These are phyloP conservation scores for Penicillium paxilli DNA, from an alignment of 495 filamentous ascomycete genomes.

Conservation along the genomic window DNA sequence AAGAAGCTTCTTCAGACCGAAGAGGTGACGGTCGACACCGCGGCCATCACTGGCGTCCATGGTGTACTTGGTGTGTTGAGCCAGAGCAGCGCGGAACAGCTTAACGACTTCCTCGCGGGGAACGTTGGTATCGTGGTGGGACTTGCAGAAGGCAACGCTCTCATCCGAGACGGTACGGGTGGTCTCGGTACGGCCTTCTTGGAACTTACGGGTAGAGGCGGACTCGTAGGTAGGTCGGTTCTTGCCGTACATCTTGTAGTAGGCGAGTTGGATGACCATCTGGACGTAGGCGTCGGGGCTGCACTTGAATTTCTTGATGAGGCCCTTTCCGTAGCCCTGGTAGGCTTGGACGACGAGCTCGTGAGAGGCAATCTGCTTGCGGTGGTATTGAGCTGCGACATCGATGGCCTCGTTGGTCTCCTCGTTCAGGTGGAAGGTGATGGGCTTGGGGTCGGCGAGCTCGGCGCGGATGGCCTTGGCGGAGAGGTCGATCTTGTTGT, in stretches of 20 bases:
- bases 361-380: slow-evolving; percentile 76
- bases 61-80: slow-evolving; percentile 88
- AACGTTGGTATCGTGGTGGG: slow-evolving; percentile 68
- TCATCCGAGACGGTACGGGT: slow-evolving; percentile 92
- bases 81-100: slow-evolving; percentile 79
- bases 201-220: slow-evolving; percentile 89
- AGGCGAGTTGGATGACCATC: slow-evolving; percentile 98
- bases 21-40: slow-evolving; percentile 95
- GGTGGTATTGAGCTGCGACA: slow-evolving; percentile 73
- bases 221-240: slow-evolving; percentile 98
- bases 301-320: slow-evolving; percentile 99
- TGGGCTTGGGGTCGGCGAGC: slow-evolving; percentile 73
- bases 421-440: slow-evolving; percentile 76
- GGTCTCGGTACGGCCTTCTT: slow-evolving; percentile 94
- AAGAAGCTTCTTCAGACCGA: slow-evolving; percentile 91
- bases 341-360: slow-evolving; percentile 92
- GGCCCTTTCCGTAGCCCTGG: slow-evolving; percentile 95
- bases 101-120: slow-evolving; percentile 63
- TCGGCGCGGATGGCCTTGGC: slow-evolving; percentile 72
- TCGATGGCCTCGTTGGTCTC: slow-evolving; percentile 74
- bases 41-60: slow-evolving; percentile 82
- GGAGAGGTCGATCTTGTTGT: slow-evolving; percentile 86
- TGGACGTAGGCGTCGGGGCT: slow-evolving; percentile 97
- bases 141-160: slow-evolving; percentile 84
- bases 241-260: slow-evolving; percentile 98